Evolutionary conservation across 441 rosid genomes (phyloP).

Genomic region (Lagerstroemia fauriei): DNA sequence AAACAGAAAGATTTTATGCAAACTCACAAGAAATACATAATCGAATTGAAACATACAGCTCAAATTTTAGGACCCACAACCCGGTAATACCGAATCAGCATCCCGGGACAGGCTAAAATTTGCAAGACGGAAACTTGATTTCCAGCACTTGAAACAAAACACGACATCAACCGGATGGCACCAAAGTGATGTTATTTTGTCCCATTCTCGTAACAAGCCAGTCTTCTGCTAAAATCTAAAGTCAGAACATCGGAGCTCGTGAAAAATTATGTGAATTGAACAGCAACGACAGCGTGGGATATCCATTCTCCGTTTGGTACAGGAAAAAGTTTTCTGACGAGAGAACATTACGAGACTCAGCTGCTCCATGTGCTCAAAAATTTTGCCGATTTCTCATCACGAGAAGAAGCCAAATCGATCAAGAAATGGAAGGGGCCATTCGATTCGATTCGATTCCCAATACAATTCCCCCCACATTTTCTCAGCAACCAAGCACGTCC

Average conservation of each 20-base stretch:
- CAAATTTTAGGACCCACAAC: not conserved
- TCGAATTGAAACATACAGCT: not conserved
- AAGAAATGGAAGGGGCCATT: not conserved
- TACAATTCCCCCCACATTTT: not conserved
- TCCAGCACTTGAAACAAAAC: not conserved
- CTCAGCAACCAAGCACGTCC: not conserved
- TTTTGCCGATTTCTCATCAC: not conserved
- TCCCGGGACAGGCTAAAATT: not conserved
- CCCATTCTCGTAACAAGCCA: not conserved
- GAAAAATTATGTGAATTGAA: not conserved
- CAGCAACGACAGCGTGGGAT: not conserved
- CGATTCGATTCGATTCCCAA: not conserved
- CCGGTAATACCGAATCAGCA: not conserved
- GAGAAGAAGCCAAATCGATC: not conserved
- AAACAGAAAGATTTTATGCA: not conserved
- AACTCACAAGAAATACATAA: not conserved
- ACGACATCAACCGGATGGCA: not conserved
- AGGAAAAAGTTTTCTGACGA: not conserved
- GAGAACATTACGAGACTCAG: not conserved
- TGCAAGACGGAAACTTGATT: not conserved
- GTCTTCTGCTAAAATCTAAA: not conserved
- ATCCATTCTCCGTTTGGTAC: not conserved
- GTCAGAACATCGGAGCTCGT: not conserved
- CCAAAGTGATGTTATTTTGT: not conserved
- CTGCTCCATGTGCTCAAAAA: not conserved